Evolutionary conservation across 306 rosid genomes (phyloP).

Genomic region (Sicyos baderoa): DNA sequence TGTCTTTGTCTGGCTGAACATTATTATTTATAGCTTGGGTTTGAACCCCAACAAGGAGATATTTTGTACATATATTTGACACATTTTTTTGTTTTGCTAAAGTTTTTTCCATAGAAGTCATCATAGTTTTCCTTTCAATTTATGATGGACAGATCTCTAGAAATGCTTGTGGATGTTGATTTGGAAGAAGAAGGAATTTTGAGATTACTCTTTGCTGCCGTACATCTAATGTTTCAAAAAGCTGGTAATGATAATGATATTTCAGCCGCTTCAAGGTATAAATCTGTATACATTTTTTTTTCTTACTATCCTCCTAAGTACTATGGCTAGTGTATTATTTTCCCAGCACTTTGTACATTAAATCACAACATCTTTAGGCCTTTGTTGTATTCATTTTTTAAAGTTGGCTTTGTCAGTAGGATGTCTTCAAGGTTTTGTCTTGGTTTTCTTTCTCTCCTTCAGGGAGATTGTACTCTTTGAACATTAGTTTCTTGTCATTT

Average conservation of each 20-base stretch:
- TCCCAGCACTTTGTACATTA: not conserved
- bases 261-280: constrained; percentile 88
- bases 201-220: constrained; percentile 76
- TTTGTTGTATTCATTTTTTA: too few relatives aligned
- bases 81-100: not conserved
- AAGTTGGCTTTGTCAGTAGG: not conserved
- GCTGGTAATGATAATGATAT: constrained; percentile 69
- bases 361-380: not conserved
- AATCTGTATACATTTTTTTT: constrained; percentile 19
- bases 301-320: constrained; percentile 9
- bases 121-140: constrained; percentile 35
- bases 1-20: not conserved
- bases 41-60: constrained; percentile 4
- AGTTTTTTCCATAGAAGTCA: not conserved
- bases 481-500: not conserved
- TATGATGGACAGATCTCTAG: constrained; percentile 76
- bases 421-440: too few relatives aligned
- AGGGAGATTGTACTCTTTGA: not conserved
- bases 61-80: not conserved
- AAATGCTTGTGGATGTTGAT: constrained; percentile 81
- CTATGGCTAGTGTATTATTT: not conserved
- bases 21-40: constrained; percentile 7
- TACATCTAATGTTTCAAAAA: constrained; percentile 66
- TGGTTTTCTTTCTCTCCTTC: not conserved
- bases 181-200: constrained; percentile 80